phyloP scores from a whole-genome alignment of 306 rosid species.

The Hippophae rhamnoides region DNA sequence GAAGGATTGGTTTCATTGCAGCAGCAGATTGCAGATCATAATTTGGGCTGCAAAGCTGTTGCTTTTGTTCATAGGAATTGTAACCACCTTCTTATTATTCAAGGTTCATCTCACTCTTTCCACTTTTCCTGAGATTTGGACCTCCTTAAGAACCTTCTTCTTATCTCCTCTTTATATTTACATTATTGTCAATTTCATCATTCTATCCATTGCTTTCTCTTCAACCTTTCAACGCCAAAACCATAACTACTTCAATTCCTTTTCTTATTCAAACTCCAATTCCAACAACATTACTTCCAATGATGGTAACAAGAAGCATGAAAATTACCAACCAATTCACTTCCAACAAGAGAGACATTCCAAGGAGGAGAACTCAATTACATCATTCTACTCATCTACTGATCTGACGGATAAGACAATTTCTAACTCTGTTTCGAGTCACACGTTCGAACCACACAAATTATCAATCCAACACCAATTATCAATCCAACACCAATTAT shows the following conservation, averaged over 20 bases:
- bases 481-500: too few relatives aligned
- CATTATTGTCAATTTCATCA: slow-evolving; percentile 62
- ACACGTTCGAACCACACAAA: too few relatives aligned
- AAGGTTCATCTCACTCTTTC: slow-evolving; percentile 47
- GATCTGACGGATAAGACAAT: too few relatives aligned
- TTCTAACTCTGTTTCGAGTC: too few relatives aligned
- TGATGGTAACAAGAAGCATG: too few relatives aligned
- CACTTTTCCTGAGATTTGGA: slow-evolving; percentile 50
- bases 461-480: too few relatives aligned
- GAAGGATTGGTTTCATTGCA: neutral
- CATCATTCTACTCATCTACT: too few relatives aligned
- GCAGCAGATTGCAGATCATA: slow-evolving; percentile 39
- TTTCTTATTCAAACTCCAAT: neutral
- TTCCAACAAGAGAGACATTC: too few relatives aligned
- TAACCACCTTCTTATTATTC: slow-evolving; percentile 41
- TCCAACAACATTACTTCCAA: neutral
- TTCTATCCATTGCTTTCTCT: slow-evolving; percentile 54
- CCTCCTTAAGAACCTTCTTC: slow-evolving; percentile 34
- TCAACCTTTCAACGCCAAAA: slow-evolving; percentile 31
- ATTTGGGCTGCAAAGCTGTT: slow-evolving; percentile 42
- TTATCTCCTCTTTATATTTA: slow-evolving; percentile 50
- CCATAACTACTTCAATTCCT: slow-evolving; percentile 8
- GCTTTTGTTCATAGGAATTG: slow-evolving; percentile 42
- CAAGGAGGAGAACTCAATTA: too few relatives aligned
- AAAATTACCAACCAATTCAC: too few relatives aligned